Conservation (phyloP, 495 filamentous ascomycete species). For the Chlorociboria aeruginascens region DNA sequence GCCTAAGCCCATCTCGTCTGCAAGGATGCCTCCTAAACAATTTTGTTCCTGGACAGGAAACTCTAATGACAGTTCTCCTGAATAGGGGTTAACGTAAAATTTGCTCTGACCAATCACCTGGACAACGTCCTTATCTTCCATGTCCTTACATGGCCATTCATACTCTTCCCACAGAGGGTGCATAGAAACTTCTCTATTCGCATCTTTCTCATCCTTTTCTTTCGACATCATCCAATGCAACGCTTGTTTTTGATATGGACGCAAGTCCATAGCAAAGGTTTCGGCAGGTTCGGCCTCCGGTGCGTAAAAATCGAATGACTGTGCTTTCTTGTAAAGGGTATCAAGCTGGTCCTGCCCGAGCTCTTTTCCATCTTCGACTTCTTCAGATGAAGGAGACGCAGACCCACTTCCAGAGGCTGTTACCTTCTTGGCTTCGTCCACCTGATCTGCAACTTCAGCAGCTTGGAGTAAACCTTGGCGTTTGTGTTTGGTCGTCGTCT, state of each 20-base stretch:
- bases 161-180: slow-evolving; percentile 98
- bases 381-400: slow-evolving; percentile 44
- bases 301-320: slow-evolving; percentile 91
- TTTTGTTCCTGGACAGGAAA: slow-evolving; percentile 92
- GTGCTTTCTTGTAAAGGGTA: slow-evolving; percentile 87
- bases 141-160: slow-evolving; percentile 74
- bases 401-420: slow-evolving; percentile 33
- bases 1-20: slow-evolving; percentile 84
- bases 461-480: slow-evolving; percentile 73
- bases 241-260: slow-evolving; percentile 92
- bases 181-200: slow-evolving; percentile 62
- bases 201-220: slow-evolving; percentile 63
- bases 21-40: slow-evolving; percentile 85
- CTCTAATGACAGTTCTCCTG: slow-evolving; percentile 82
- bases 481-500: slow-evolving; percentile 67
- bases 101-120: slow-evolving; percentile 45
- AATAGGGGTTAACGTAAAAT: slow-evolving; percentile 96
- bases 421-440: slow-evolving; percentile 36
- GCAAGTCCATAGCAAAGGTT: slow-evolving; percentile 69
- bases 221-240: slow-evolving; percentile 93
- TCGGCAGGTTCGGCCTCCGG: slow-evolving; percentile 71
- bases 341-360: slow-evolving; percentile 94
- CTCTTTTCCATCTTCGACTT: slow-evolving; percentile 75
- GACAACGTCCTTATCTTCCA: slow-evolving; percentile 66
- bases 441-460: slow-evolving; percentile 72